phyloP scores from a whole-genome alignment of 306 rosid genomes.

The Pachyrhizus erosus region DNA sequence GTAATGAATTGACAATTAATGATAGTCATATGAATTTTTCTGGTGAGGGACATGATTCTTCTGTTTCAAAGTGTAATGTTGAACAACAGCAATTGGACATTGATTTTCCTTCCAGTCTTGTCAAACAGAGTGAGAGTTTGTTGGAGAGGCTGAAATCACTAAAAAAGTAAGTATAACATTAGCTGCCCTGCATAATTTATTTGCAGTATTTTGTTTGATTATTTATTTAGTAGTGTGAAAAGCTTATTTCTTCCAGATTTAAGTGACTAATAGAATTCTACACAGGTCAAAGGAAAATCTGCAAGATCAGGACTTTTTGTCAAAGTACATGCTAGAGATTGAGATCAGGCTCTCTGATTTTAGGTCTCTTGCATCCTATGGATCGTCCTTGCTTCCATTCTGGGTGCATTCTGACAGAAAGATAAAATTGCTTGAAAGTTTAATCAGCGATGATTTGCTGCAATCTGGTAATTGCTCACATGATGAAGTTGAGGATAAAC shows the following conservation, averaged over 20 bases:
- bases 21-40: slow-evolving; percentile 33
- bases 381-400: slow-evolving; percentile 79
- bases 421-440: slow-evolving; percentile 71
- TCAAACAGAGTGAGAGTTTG: slow-evolving; percentile 60
- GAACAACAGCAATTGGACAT: slow-evolving; percentile 53
- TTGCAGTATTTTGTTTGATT: slow-evolving; percentile 27
- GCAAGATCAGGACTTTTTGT: slow-evolving; percentile 54
- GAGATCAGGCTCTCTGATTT: slow-evolving; percentile 87
- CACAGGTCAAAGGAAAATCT: slow-evolving; percentile 64
- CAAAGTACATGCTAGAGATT: slow-evolving; percentile 70
- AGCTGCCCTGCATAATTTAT: slow-evolving; percentile 28
- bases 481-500: slow-evolving; percentile 53
- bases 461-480: slow-evolving; percentile 45
- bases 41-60: slow-evolving; percentile 35
- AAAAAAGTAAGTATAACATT: slow-evolving; percentile 56
- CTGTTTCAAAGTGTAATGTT: slow-evolving; percentile 36
- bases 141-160: slow-evolving; percentile 75
- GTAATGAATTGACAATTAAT: slow-evolving; percentile 45
- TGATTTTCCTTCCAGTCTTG: slow-evolving; percentile 64
- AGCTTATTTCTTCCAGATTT: neutral
- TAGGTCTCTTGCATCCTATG: slow-evolving; percentile 67
- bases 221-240: neutral
- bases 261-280: slow-evolving; percentile 29
- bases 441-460: slow-evolving; percentile 58
- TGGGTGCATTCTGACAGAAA: slow-evolving; percentile 87